Conservation (phyloP, 1,284 basidiomycete genomes). For the Neonothopanus nambi region DNA sequence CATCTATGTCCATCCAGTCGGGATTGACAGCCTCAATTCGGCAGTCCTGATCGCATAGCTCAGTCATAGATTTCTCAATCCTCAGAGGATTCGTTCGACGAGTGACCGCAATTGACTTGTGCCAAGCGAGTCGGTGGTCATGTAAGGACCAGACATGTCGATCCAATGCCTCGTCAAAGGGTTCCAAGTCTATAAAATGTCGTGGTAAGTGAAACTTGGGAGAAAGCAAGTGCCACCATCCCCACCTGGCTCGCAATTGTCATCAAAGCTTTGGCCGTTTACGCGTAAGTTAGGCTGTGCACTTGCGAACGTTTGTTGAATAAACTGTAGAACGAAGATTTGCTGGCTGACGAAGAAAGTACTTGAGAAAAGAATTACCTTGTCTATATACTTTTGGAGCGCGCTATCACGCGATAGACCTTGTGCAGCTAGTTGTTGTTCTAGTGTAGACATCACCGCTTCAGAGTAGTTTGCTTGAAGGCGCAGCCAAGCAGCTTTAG, state of each 20-base stretch:
- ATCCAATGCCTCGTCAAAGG: constrained; percentile 7
- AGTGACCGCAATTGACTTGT: constrained; percentile 6
- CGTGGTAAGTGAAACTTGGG: neutral
- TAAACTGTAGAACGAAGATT: neutral
- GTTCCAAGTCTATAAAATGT: constrained; percentile 1
- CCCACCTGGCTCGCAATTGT: constrained; percentile 1
- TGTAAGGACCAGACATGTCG: constrained; percentile 11
- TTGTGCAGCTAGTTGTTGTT: neutral
- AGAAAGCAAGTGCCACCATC: neutral
- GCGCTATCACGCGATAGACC: neutral
- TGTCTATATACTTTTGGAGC: constrained; percentile 7
- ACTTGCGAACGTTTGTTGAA: constrained; percentile 5
- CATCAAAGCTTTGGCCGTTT: constrained; percentile 8
- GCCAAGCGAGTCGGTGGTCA: constrained; percentile 8
- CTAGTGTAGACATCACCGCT: neutral
- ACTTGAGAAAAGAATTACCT: neutral
- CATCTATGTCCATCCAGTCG: constrained; percentile 2
- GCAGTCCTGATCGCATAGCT: constrained; percentile 5
- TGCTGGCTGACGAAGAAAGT: neutral
- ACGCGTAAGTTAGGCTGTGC: constrained; percentile 10
- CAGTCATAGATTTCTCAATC: constrained; percentile 2
- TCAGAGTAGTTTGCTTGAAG: constrained; percentile 5
- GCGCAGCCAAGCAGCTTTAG: constrained; percentile 4
- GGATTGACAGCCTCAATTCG: constrained; percentile 1
- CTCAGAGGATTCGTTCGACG: constrained; percentile 1